These are phyloP conservation scores for Phytophthora uliginosa DNA, from an alignment of 352 stramenopile genomes.

Conservation along the genomic window DNA sequence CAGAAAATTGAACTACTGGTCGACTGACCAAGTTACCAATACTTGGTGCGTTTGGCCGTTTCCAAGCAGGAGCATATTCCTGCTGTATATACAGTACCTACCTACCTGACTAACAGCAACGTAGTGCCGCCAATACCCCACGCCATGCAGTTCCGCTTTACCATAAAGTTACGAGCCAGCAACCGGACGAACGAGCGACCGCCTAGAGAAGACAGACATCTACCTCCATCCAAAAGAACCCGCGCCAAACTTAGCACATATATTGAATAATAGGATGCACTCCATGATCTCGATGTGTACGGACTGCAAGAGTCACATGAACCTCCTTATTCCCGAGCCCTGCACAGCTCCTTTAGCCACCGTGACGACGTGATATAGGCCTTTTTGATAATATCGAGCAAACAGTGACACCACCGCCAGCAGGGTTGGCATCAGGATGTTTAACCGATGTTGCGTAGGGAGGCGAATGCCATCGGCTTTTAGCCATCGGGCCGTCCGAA, in stretches of 20 bases:
- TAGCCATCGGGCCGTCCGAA: slow-evolving; percentile 8
- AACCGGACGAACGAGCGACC: neutral
- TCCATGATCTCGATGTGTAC: slow-evolving; percentile 3
- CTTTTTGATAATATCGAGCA: neutral
- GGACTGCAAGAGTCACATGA: slow-evolving; percentile 10
- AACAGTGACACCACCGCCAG: neutral
- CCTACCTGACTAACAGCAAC: neutral
- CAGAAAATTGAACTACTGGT: neutral
- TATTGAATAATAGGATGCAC: neutral
- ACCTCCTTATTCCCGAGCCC: slow-evolving; percentile 18
- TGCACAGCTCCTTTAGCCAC: slow-evolving; percentile 15
- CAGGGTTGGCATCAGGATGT: slow-evolving; percentile 18
- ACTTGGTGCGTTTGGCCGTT: neutral
- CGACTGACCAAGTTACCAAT: neutral
- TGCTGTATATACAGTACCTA: no score
- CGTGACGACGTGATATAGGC: neutral
- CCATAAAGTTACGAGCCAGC: neutral
- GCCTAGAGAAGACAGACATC: neutral
- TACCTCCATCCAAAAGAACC: neutral
- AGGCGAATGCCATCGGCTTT: slow-evolving; percentile 17
- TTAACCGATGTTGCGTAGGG: slow-evolving; percentile 21
- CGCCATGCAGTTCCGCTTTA: neutral
- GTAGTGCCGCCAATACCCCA: neutral
- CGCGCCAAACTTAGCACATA: neutral
- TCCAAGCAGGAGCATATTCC: neutral